Conservation (phyloP, 371 early-diverging fungal species). For the Mortierella sp. region DNA sequence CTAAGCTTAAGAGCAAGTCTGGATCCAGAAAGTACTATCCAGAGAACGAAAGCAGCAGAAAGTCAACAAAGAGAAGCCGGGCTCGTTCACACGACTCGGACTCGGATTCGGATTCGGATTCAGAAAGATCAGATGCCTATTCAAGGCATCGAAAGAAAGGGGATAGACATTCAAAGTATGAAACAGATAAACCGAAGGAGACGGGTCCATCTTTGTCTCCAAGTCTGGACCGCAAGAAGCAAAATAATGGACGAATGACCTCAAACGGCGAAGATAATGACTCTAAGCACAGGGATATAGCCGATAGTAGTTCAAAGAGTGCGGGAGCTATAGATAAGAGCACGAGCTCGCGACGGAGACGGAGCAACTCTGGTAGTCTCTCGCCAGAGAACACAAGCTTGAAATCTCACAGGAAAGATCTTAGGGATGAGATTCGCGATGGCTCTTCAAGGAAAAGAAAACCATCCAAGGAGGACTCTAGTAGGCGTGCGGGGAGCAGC, state of each 20-base stretch:
- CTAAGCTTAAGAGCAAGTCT: conserved; percentile 1
- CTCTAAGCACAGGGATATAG: not conserved
- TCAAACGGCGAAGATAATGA: not conserved
- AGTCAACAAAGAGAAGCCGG: conserved; percentile 1
- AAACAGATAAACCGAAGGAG: not conserved
- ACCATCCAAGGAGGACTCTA: not conserved
- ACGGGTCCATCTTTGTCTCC: not conserved
- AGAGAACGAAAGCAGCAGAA: conserved; percentile 6
- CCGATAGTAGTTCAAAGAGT: not conserved
- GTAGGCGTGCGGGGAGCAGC: not conserved
- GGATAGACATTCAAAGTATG: not conserved
- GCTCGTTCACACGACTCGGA: not conserved
- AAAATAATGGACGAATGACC: not conserved
- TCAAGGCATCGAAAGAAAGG: not conserved
- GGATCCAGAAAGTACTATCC: conserved; percentile 7
- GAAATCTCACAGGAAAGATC: conserved; percentile 1
- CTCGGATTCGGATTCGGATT: conserved; percentile 13
- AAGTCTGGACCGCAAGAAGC: conserved; percentile 1
- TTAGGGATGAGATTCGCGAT: conserved; percentile 2
- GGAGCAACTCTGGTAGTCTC: conserved; percentile 9
- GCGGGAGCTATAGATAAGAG: not conserved
- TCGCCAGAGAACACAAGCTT: not conserved
- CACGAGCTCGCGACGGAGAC: not conserved
- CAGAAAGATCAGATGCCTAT: conserved; percentile 4
- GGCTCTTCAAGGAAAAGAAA: not conserved